Evolutionary conservation across 2,329 filamentous ascomycete species (phyloP).

Genomic region (Penicillium hesseltinei): DNA sequence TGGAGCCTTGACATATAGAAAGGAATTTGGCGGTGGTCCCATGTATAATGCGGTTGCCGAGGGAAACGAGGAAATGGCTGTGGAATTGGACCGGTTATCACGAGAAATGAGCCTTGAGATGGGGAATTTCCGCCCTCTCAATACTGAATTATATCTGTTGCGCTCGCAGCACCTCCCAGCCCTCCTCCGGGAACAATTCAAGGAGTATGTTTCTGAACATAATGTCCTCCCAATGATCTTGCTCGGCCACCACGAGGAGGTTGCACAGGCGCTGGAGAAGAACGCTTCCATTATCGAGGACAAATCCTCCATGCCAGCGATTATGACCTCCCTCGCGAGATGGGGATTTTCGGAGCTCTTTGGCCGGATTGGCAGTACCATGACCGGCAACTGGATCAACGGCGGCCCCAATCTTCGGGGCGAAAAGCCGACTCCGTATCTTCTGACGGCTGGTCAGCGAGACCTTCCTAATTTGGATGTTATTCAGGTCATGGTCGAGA

Average conservation of each 20-base stretch:
- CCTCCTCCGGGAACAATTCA: background rate
- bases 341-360: constrained; percentile 22
- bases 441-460: constrained; percentile 16
- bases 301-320: background rate
- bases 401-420: background rate
- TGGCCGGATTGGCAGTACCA: constrained; percentile 8
- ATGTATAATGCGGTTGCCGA: constrained; percentile 2
- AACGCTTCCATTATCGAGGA: background rate
- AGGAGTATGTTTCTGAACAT: background rate
- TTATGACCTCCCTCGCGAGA: constrained; percentile 14
- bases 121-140: background rate
- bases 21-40: background rate
- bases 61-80: constrained; percentile 14
- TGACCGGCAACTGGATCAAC: constrained; percentile 19
- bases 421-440: constrained; percentile 8
- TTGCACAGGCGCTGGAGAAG: constrained; percentile 11
- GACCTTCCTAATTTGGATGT: constrained; percentile 19
- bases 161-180: constrained; percentile 3
- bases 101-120: background rate
- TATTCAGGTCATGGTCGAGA: constrained; percentile 19
- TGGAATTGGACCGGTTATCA: constrained; percentile 5
- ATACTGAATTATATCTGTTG: background rate
- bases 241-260: constrained; percentile 5
- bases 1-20: constrained; percentile 4
- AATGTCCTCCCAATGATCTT: constrained; percentile 9